Percentiles rank a stretch among this genome's conserved stretches.
These are phyloP conservation scores for Ceratobasidium sp. DNA, from an alignment of 1,284 basidiomycete genomes.

Conservation along the genomic window DNA sequence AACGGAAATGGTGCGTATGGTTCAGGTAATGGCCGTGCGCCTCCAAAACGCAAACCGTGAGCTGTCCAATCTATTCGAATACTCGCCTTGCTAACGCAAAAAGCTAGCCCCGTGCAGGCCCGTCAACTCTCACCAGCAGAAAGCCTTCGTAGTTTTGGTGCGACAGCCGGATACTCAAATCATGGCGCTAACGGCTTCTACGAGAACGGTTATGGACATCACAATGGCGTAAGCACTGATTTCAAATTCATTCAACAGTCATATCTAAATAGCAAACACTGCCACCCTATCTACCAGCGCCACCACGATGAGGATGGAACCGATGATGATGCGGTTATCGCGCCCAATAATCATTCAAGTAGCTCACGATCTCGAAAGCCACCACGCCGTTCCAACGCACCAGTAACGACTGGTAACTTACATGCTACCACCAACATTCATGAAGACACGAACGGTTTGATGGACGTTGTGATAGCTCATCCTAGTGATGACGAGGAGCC, in stretches of 20 bases:
- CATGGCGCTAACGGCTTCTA: slow-evolving; percentile 41
- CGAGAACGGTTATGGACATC: slow-evolving; percentile 44
- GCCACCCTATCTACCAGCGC: slow-evolving; percentile 36
- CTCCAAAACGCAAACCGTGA: slow-evolving; percentile 44
- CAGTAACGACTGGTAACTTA: background rate
- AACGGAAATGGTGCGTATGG: slow-evolving; percentile 26
- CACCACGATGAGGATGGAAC: slow-evolving; percentile 44
- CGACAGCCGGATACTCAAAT: slow-evolving; percentile 20
- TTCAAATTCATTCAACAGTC: slow-evolving; percentile 10
- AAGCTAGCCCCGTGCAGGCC: slow-evolving; percentile 15
- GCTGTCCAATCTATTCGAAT: background rate
- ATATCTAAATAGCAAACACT: no score
- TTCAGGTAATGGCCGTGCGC: slow-evolving; percentile 27
- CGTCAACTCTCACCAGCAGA: slow-evolving; percentile 36
- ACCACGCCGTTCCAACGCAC: slow-evolving; percentile 36
- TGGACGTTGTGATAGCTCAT: slow-evolving; percentile 48
- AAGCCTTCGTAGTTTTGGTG: slow-evolving; percentile 36
- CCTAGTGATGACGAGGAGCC: slow-evolving; percentile 70
- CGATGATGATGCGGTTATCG: slow-evolving; percentile 31
- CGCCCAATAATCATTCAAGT: slow-evolving; percentile 25
- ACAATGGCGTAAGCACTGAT: slow-evolving; percentile 44
- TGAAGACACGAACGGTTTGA: slow-evolving; percentile 43
- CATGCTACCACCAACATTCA: slow-evolving; percentile 20
- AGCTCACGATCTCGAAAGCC: slow-evolving; percentile 34
- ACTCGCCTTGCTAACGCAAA: background rate